phyloP scores from a whole-genome alignment of 768 basidiomycete species.

The Tulasnella sp. region DNA sequence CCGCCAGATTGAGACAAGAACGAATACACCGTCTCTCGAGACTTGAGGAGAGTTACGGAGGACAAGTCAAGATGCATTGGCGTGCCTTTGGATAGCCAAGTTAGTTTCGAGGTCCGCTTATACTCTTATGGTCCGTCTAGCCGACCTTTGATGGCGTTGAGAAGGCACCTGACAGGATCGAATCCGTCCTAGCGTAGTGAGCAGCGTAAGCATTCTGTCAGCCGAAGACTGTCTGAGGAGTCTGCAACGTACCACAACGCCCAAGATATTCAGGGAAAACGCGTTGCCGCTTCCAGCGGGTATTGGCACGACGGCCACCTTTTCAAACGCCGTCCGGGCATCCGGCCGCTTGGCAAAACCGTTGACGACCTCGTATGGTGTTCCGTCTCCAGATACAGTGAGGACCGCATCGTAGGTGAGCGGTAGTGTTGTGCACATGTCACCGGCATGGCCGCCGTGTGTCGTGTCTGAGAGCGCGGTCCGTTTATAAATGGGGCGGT shows the following conservation, averaged over 20 bases:
- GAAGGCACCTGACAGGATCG: constrained; percentile 56
- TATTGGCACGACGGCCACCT: constrained; percentile 58
- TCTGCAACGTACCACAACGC: constrained; percentile 39
- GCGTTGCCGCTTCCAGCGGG: constrained; percentile 80
- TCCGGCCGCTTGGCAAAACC: constrained; percentile 59
- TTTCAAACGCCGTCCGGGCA: constrained; percentile 46
- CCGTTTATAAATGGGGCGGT: neutral
- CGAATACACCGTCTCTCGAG: constrained; percentile 40
- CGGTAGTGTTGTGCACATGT: constrained; percentile 45
- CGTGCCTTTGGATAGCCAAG: constrained; percentile 33
- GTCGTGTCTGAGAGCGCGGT: constrained; percentile 42
- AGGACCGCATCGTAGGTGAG: constrained; percentile 62
- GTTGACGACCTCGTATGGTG: constrained; percentile 74
- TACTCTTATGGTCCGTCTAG: neutral
- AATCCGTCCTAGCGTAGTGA: constrained; percentile 42
- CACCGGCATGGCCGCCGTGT: constrained; percentile 49
- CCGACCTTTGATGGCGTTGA: constrained; percentile 72
- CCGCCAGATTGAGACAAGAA: constrained; percentile 80
- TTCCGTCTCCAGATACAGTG: constrained; percentile 72
- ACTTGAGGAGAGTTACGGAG: constrained; percentile 58
- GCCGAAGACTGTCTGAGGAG: neutral
- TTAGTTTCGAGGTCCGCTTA: neutral
- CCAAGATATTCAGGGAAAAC: constrained; percentile 59
- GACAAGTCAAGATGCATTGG: constrained; percentile 69
- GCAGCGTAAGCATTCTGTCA: neutral